Conservation (phyloP, 2,329 filamentous ascomycete species). For the Sordariomycetes sp. region DNA sequence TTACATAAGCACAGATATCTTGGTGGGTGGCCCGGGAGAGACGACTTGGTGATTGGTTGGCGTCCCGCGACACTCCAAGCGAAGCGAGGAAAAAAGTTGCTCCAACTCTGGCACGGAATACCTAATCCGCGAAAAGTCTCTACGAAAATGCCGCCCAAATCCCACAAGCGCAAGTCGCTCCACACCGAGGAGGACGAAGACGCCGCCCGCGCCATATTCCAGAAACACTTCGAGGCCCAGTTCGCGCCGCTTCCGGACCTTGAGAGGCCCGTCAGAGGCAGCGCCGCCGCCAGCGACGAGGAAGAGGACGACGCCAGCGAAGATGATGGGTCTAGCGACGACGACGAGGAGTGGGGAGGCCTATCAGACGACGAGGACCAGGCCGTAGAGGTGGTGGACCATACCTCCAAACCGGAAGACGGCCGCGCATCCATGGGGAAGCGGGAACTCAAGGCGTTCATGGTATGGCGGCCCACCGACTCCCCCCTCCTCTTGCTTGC, state of each 20-base stretch:
- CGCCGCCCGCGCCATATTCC: conserved; percentile 65
- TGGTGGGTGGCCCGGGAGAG: too few relatives aligned
- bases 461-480: conserved; percentile 34
- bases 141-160: conserved; percentile 28
- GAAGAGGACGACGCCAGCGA: conserved; percentile 19
- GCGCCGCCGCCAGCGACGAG: conserved; percentile 19
- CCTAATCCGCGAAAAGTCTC: not conserved
- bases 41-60: too few relatives aligned
- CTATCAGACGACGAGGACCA: conserved; percentile 12
- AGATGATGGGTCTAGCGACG: conserved; percentile 16
- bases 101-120: too few relatives aligned
- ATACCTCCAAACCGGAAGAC: conserved; percentile 32
- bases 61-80: too few relatives aligned
- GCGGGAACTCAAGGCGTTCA: conserved; percentile 67
- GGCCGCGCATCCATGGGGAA: conserved; percentile 41
- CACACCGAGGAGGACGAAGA: conserved; percentile 24
- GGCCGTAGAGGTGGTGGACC: conserved; percentile 50
- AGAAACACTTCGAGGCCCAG: conserved; percentile 75
- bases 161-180: conserved; percentile 34
- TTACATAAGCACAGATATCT: too few relatives aligned
- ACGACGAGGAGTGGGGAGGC: conserved; percentile 16
- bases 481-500: not conserved
- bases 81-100: too few relatives aligned
- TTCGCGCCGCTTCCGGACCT: conserved; percentile 60
- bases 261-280: conserved; percentile 13